phyloP scores from a whole-genome alignment of 1,284 basidiomycete genomes.

The Ustilago vetiveriae region DNA sequence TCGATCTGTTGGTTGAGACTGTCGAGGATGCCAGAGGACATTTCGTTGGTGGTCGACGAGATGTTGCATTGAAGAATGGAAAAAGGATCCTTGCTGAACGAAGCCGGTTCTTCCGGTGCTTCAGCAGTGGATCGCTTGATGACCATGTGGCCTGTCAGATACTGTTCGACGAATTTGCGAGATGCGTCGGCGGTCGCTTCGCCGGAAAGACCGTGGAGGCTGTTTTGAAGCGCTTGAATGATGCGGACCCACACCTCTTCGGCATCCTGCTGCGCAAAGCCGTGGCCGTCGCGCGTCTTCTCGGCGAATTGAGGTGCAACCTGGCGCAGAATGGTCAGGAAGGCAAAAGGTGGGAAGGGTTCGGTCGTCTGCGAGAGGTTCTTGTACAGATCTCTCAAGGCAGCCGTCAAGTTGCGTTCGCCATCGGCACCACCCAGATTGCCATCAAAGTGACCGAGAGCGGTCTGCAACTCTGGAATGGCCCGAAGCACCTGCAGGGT shows the following conservation, averaged over 20 bases:
- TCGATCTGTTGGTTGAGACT: slow-evolving; percentile 85
- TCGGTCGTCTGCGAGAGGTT: slow-evolving; percentile 81
- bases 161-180: slow-evolving; percentile 79
- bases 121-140: slow-evolving; percentile 75
- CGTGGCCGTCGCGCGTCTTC: slow-evolving; percentile 68
- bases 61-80: slow-evolving; percentile 96
- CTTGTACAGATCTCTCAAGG: slow-evolving; percentile 79
- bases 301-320: slow-evolving; percentile 94
- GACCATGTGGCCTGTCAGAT: slow-evolving; percentile 81
- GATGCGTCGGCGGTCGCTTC: slow-evolving; percentile 18
- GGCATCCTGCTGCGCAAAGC: slow-evolving; percentile 91
- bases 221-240: slow-evolving; percentile 78
- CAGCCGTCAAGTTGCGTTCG: slow-evolving; percentile 69
- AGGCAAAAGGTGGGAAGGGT: slow-evolving; percentile 78
- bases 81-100: slow-evolving; percentile 77
- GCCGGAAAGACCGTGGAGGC: slow-evolving; percentile 66
- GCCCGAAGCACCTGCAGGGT: slow-evolving; percentile 89
- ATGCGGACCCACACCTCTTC: slow-evolving; percentile 93
- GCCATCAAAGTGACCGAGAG: slow-evolving; percentile 51
- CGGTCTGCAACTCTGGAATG: slow-evolving; percentile 82
- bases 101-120: slow-evolving; percentile 79
- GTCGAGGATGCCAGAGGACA: slow-evolving; percentile 85
- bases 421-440: slow-evolving; percentile 56
- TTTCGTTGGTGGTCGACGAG: slow-evolving; percentile 82
- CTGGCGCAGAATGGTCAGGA: slow-evolving; percentile 77